A percentile compares a stretch with the other conserved stretches of the same genome.
These are phyloP conservation scores for Colletotrichum lupini DNA, from an alignment of 2,329 filamentous ascomycete species.

Conservation along the genomic window DNA sequence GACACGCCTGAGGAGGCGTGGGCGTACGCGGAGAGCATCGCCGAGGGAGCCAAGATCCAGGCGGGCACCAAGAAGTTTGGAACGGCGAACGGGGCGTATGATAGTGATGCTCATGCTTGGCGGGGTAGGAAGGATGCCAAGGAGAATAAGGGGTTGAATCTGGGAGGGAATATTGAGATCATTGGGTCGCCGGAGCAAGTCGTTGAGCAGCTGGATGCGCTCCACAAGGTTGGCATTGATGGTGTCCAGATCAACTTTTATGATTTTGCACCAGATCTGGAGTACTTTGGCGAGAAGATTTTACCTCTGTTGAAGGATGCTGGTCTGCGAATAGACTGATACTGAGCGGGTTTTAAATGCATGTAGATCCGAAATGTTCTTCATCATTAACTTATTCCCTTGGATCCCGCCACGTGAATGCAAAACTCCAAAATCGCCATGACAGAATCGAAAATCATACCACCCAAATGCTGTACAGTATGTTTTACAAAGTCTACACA, in stretches of 20 bases:
- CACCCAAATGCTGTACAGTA: background rate
- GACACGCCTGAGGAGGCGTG: constrained; percentile 1
- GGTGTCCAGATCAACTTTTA: constrained; percentile 14
- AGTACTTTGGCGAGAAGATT: constrained; percentile 1
- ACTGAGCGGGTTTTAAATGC: too few relatives aligned
- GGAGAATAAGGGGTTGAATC: background rate
- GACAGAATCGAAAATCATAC: background rate
- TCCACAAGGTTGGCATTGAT: constrained; percentile 5
- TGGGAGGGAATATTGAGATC: constrained; percentile 10
- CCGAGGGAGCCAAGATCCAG: constrained; percentile 5
- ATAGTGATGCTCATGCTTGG: constrained; percentile 9
- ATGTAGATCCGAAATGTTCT: background rate
- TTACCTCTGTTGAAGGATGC: background rate
- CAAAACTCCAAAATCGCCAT: background rate
- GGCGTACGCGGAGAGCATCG: constrained; percentile 5
- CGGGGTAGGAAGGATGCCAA: background rate
- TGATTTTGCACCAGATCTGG: constrained; percentile 11
- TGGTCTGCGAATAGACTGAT: background rate
- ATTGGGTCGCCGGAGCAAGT: constrained; percentile 11
- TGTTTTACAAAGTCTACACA: background rate
- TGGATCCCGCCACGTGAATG: background rate
- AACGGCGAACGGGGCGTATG: background rate
- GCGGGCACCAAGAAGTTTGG: constrained; percentile 1
- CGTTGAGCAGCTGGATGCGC: background rate
- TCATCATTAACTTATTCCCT: background rate